Evolutionary conservation across 345 rosid species (phyloP).

Genomic region (Boechera stricta): DNA sequence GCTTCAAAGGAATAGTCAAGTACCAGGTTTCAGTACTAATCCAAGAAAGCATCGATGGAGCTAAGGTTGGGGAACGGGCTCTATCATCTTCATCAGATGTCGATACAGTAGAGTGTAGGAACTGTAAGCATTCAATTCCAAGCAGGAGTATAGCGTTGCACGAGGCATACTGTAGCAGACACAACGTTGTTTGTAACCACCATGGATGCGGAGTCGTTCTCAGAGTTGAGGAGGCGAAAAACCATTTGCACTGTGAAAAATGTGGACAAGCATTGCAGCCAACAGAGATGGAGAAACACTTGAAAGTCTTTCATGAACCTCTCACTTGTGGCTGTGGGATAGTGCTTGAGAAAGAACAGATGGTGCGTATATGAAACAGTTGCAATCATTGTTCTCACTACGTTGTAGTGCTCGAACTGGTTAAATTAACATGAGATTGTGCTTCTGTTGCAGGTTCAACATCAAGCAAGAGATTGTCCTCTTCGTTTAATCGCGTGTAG

Average conservation of each 20-base stretch:
- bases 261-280: constrained; percentile 84
- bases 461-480: constrained; percentile 77
- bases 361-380: constrained; percentile 55
- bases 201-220: constrained; percentile 79
- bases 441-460: constrained; percentile 64
- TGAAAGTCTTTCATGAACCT: constrained; percentile 92
- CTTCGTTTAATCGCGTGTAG: constrained; percentile 74
- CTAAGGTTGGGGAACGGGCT: constrained; percentile 64
- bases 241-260: constrained; percentile 80
- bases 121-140: constrained; percentile 87
- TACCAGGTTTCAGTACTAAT: constrained; percentile 58
- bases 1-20: constrained; percentile 76
- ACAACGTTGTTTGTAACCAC: constrained; percentile 73
- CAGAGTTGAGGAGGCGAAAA: constrained; percentile 73
- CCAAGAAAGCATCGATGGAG: constrained; percentile 51
- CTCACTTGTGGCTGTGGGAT: constrained; percentile 79
- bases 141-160: constrained; percentile 81
- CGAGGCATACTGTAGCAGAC: constrained; percentile 86
- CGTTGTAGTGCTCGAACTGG: background rate
- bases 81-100: constrained; percentile 63
- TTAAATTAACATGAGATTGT: constrained; percentile 7
- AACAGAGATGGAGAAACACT: constrained; percentile 88
- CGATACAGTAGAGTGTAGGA: constrained; percentile 80
- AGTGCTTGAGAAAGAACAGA: constrained; percentile 80
- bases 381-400: background rate